Percentiles rank a stretch among this genome's conserved stretches.
Evolutionary conservation across 169 alveolate genomes (phyloP).

Genomic region (Eimeria maxima): DNA sequence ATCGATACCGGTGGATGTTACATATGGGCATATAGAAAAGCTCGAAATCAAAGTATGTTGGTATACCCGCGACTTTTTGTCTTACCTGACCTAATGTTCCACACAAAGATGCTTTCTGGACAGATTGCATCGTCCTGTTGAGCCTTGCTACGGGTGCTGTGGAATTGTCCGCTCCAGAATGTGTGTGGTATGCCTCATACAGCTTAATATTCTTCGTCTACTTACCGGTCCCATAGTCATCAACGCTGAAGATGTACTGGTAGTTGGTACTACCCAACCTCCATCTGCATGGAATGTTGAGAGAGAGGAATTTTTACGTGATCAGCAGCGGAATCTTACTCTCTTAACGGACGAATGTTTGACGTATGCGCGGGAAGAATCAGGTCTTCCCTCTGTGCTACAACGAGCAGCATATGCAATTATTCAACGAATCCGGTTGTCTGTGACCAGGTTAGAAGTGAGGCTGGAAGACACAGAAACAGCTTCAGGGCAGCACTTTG

Average conservation of each 20-base stretch:
- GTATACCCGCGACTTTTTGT: too few relatives aligned
- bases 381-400: conserved; percentile 68
- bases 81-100: not conserved
- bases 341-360: conserved; percentile 81
- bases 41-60: conserved; percentile 59
- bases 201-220: conserved; percentile 73
- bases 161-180: not conserved
- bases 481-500: conserved; percentile 34
- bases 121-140: not conserved
- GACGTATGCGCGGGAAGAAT: conserved; percentile 79
- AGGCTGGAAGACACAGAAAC: conserved; percentile 76
- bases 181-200: conserved; percentile 48
- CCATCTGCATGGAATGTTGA: conserved; percentile 78
- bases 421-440: conserved; percentile 58
- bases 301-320: conserved; percentile 66
- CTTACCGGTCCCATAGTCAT: conserved; percentile 70
- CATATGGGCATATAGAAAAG: conserved; percentile 69
- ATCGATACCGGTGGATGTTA: conserved; percentile 74
- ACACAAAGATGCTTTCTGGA: not conserved
- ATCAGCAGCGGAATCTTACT: conserved; percentile 38
- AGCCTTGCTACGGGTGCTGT: not conserved
- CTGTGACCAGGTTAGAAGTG: conserved; percentile 23
- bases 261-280: conserved; percentile 74
- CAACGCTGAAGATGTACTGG: conserved; percentile 64
- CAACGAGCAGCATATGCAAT: conserved; percentile 53